Percentiles rank a stretch among this genome's conserved stretches.
These are phyloP conservation scores for Nymphaea colorata DNA, from an alignment of 164 flowering plant genomes.

Conservation along the genomic window DNA sequence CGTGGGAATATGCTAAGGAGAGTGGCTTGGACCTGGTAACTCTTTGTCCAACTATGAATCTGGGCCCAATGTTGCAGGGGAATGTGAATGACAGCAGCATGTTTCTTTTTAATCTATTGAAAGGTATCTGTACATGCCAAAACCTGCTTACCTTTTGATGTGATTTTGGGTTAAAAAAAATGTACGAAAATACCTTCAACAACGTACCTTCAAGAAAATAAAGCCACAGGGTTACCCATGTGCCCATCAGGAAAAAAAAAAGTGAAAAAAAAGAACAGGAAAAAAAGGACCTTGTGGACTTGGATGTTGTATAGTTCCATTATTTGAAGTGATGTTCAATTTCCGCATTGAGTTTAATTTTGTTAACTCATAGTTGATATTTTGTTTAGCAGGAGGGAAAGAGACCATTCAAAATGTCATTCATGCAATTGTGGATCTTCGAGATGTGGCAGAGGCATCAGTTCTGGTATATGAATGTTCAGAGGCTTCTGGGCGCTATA, in stretches of 20 bases:
- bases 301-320: no score
- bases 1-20: constrained; percentile 2
- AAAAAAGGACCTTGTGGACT: no score
- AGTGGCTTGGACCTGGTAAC: constrained; percentile 3
- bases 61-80: background rate
- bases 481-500: constrained; percentile 14
- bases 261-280: no score
- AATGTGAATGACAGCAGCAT: background rate
- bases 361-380: no score
- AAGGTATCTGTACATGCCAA: background rate
- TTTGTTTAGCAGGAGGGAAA: background rate
- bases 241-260: no score
- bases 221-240: no score
- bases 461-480: constrained; percentile 9
- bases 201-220: no score
- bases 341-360: no score
- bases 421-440: constrained; percentile 3
- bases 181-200: no score
- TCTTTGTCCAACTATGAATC: background rate
- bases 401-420: constrained; percentile 4
- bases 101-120: background rate
- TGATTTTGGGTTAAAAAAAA: background rate
- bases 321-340: no score
- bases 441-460: constrained; percentile 9
- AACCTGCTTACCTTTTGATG: background rate